Evolutionary conservation across 2,329 filamentous ascomycete genomes (phyloP).

Genomic region (Fonsecaea nubica): DNA sequence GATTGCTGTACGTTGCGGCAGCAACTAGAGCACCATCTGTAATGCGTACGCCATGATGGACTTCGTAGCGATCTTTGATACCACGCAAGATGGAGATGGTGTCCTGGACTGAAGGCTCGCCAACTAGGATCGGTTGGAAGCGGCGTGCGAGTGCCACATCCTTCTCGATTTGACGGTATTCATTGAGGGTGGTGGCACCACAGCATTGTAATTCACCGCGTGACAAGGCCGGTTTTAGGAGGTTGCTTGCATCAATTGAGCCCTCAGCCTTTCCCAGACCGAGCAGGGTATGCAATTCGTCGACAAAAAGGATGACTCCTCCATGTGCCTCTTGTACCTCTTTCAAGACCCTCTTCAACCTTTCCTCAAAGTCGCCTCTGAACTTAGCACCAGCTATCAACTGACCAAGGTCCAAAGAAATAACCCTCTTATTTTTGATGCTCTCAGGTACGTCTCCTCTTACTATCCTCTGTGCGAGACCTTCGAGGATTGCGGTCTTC

Average conservation of each 20-base stretch:
- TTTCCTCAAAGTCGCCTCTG: constrained; percentile 92
- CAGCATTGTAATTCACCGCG: constrained; percentile 93
- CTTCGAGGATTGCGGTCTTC: constrained; percentile 97
- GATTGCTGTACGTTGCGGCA: constrained; percentile 88
- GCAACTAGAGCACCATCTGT: constrained; percentile 91
- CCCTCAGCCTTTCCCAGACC: constrained; percentile 95
- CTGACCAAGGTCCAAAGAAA: constrained; percentile 85
- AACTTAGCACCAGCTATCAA: constrained; percentile 97
- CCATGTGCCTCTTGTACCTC: constrained; percentile 91
- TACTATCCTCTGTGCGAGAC: constrained; percentile 90
- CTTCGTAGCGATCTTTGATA: constrained; percentile 97
- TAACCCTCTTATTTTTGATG: constrained; percentile 90
- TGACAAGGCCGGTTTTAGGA: constrained; percentile 91
- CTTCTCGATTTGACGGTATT: constrained; percentile 94
- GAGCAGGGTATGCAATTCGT: constrained; percentile 89
- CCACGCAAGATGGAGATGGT: constrained; percentile 94
- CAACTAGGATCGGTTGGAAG: constrained; percentile 94
- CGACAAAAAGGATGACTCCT: constrained; percentile 90
- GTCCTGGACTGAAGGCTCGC: constrained; percentile 86
- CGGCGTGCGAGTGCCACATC: constrained; percentile 89
- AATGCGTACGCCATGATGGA: constrained; percentile 94
- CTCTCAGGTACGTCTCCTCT: constrained; percentile 93
- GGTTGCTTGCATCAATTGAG: constrained; percentile 93
- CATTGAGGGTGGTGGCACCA: constrained; percentile 88
- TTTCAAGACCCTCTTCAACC: constrained; percentile 86